A percentile compares a stretch with the other conserved stretches of the same genome.
Evolutionary conservation across 805 yeast species (phyloP).

Genomic region (Ogataea corticis): DNA sequence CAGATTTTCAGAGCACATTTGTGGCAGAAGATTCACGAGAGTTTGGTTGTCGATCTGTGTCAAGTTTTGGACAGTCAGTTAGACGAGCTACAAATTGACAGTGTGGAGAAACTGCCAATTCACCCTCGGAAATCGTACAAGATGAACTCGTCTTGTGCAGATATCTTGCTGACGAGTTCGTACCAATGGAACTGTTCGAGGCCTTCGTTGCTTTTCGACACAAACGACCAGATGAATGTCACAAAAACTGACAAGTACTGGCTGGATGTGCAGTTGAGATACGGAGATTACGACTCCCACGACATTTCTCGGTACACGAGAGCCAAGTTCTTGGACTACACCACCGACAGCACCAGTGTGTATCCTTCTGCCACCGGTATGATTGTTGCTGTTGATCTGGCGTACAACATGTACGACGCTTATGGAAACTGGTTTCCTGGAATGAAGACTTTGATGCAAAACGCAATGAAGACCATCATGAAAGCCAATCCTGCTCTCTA

Average conservation of each 20-base stretch:
- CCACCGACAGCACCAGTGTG: conserved; percentile 77
- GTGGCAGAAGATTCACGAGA: conserved; percentile 99
- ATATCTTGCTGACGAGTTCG: conserved; percentile 71
- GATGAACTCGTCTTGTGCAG: conserved; percentile 96
- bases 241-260: conserved; percentile 71
- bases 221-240: conserved; percentile 63
- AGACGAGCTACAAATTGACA: conserved; percentile 78
- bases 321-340: conserved; percentile 90
- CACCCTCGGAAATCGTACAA: conserved; percentile 97
- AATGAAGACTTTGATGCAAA: conserved; percentile 82
- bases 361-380: conserved; percentile 95
- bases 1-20: conserved; percentile 97
- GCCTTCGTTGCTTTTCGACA: conserved; percentile 78
- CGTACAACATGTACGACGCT: conserved; percentile 94
- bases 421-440: conserved; percentile 99
- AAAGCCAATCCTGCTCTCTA: conserved; percentile 90
- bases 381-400: conserved; percentile 86
- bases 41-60: conserved; percentile 88
- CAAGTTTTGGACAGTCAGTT: conserved; percentile 88
- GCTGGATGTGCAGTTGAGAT: conserved; percentile 92
- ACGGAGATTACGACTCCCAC: conserved; percentile 97
- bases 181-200: conserved; percentile 80
- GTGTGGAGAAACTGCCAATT: conserved; percentile 86
- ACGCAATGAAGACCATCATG: conserved; percentile 92
- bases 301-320: conserved; percentile 92